These are phyloP conservation scores for Cairneyella variabilis DNA, from an alignment of 495 filamentous ascomycete species.

Conservation along the genomic window DNA sequence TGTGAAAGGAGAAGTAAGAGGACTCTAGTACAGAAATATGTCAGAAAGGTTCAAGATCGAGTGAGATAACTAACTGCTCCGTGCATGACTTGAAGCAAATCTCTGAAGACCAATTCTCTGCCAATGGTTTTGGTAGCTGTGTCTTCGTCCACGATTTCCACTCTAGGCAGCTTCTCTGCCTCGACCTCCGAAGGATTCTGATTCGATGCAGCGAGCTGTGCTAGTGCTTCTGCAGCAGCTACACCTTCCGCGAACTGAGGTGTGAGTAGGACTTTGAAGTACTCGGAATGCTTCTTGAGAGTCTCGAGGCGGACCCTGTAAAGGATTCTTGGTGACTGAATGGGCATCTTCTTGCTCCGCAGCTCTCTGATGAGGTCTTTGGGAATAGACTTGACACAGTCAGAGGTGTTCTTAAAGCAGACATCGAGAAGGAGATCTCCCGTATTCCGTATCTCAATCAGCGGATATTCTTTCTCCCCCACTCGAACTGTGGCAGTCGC, in stretches of 20 bases:
- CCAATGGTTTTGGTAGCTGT: conserved; percentile 48
- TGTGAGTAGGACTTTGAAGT: conserved; percentile 55
- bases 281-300: conserved; percentile 48
- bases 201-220: conserved; percentile 34
- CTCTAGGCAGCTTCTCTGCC: conserved; percentile 44
- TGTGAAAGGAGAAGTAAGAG: conserved; percentile 23
- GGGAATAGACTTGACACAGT: conserved; percentile 22
- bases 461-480: conserved; percentile 3
- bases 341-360: conserved; percentile 18
- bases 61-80: conserved; percentile 26
- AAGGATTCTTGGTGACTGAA: conserved; percentile 22
- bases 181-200: conserved; percentile 43
- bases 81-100: conserved; percentile 58
- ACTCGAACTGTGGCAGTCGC: neutral
- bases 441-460: conserved; percentile 41
- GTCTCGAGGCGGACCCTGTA: conserved; percentile 35
- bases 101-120: conserved; percentile 44
- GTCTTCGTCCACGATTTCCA: conserved; percentile 56
- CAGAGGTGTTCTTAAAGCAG: conserved; percentile 40
- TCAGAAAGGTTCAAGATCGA: neutral
- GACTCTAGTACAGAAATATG: conserved; percentile 7
- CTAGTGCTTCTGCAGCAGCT: conserved; percentile 38
- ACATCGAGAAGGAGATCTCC: conserved; percentile 56
- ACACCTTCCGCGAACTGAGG: conserved; percentile 48
- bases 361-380: conserved; percentile 18